Base-by-base conservation (phyloP, 2,329 filamentous ascomycete genomes). In the Aspergillus clavatus region DNA sequence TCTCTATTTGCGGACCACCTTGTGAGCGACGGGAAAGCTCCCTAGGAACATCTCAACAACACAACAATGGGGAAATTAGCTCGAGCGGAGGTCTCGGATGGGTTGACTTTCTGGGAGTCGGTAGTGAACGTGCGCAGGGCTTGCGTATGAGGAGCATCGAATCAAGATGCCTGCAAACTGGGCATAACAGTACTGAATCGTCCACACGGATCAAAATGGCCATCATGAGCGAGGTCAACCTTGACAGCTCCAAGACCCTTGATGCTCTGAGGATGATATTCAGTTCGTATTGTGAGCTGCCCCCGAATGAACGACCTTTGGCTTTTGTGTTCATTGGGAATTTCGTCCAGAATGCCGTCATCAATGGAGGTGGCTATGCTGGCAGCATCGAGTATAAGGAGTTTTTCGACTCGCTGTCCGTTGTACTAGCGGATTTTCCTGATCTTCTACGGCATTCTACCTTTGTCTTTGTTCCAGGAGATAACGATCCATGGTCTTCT, bases 381-480 rank as follows among this genome's bases (percentile, higher is more conserved):
- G 87, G 88, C 28, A 91, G 87, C 66, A 90, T 97, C 56, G 89
- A 95, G 69, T 97, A 95, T 72, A 97, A 97, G 72, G 93, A 97
- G 69, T 85, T 87, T 63, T 96, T 97, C 65, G 89, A 98, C 69
- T 81, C 83, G 7, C 78, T 98, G 10, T 91, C 93, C 3, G 82
- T 84, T 2, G 78, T 88, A 1, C 77, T 98, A 5, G 77, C 87
- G 6, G 89, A 97, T 55, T 97, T 89, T 60, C 88, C 89, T 3
- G 76, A 79, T 1, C 77, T 98, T 11, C 78, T 97, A 35, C 84
- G 85, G 45, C 79, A 80, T 21, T 84, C 87, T 4, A 91, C 87
- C 0, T 95, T 97, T 64, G 75, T 95, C 24, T 95, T 98, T 61
- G 86, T 97, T 0, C 93, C 93, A 0, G 93, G 93, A 23, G 91